phyloP scores from a whole-genome alignment of 768 basidiomycete species.

The Podaxis pistillaris region DNA sequence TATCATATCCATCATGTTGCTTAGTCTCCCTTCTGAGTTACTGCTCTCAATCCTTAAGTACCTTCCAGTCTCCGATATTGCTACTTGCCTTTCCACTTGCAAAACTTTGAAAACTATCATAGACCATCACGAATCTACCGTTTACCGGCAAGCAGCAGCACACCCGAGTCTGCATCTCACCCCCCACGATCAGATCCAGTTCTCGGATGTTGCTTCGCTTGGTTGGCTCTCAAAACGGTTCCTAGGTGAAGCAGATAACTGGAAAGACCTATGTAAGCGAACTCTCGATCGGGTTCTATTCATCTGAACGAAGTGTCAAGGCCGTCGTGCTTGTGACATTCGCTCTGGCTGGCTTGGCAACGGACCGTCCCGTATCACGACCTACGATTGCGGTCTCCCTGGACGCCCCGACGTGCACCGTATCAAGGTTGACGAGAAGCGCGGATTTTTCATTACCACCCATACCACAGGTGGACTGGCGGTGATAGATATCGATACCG shows the following conservation, averaged over 20 bases:
- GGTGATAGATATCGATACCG: conserved; percentile 54
- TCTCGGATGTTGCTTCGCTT: neutral
- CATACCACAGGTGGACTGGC: conserved; percentile 50
- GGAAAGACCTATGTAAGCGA: conserved; percentile 63
- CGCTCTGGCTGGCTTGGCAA: conserved; percentile 55
- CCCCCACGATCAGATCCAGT: conserved; percentile 15
- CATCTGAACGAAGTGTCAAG: conserved; percentile 36
- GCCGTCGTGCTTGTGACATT: conserved; percentile 35
- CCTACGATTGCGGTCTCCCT: conserved; percentile 30
- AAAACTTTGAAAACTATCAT: conserved; percentile 48
- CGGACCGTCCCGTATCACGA: conserved; percentile 38
- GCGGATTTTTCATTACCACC: conserved; percentile 60
- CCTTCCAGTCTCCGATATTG: conserved; percentile 46
- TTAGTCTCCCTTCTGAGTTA: conserved; percentile 60
- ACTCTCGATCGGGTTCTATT: conserved; percentile 10
- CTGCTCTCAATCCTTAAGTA: conserved; percentile 46
- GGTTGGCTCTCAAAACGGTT: conserved; percentile 27
- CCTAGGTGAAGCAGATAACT: conserved; percentile 38
- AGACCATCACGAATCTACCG: conserved; percentile 39
- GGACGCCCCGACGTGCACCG: conserved; percentile 52
- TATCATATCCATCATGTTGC: conserved; percentile 23
- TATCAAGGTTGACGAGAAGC: conserved; percentile 71
- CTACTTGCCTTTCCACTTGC: conserved; percentile 35
- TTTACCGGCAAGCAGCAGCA: conserved; percentile 60
- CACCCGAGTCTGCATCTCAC: conserved; percentile 46